Base-by-base conservation (phyloP, 306 rosid species). In the Vigna unguiculata region DNA sequence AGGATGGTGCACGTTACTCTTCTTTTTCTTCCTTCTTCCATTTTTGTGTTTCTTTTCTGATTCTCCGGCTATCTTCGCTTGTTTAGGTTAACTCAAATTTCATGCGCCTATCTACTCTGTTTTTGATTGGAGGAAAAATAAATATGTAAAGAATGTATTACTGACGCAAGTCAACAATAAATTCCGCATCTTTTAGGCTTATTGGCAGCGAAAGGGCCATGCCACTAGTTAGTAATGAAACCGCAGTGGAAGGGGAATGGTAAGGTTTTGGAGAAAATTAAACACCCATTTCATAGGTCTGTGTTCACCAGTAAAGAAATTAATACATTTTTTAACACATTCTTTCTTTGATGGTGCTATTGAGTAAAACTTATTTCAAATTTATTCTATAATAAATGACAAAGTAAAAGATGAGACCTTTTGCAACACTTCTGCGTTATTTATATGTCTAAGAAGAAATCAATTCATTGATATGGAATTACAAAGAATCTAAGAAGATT, bases 1-100 rank as follows among this genome's bases (percentile, higher is more conserved):
- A 90, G 21, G 36, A 90, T 4, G 22, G 91, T 47, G 87, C 93
- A 89, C 9, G 24, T 61, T 36, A 47, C 38, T 15, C 52, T 52
- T 7, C 63, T 65, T 24, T 46, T 9, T 76, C 80, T 59, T 81
- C 72, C 15, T 65, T 40, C 75, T 68, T 48, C 52, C 47, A 34
- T 58, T 21, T 58, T 14, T 43, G 5, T 12, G 15, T 11, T 43
- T 11, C 48, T 43, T 43, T 12, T 43, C 46, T 43, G 15, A 1
- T 13, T 9, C 45, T 40, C 13, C 1, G 9, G 45, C 43, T 38
- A 9, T 5, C 14, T 41, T 41, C 48, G 5, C 15, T 12, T 7
- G 11, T 43, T 11, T 3, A 43, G 48, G 48, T 43, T 9, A 41
- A 9, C 2, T 10, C 47, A 41, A 41, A 10, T 41, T 41, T 8